Evolutionary conservation across 768 basidiomycete species (phyloP).

Genomic region (Sarcodon aspratus): DNA sequence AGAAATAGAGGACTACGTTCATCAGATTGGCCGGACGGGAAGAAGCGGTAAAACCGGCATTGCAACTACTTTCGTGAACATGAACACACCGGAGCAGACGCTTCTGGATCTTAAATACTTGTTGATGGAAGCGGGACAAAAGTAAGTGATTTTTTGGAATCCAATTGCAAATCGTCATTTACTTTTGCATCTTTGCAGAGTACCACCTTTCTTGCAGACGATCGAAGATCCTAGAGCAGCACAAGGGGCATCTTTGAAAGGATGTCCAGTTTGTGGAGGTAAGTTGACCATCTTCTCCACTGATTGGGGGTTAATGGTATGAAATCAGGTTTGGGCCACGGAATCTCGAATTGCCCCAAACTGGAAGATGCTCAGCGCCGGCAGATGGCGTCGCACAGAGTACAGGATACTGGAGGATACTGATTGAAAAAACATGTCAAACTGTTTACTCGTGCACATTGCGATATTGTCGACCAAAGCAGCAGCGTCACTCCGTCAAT

Average conservation of each 20-base stretch:
- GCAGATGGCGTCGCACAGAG: constrained; percentile 80
- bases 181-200: constrained; percentile 34
- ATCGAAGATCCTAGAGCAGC: constrained; percentile 85
- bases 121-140: constrained; percentile 94
- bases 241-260: constrained; percentile 68
- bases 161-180: not conserved
- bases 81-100: constrained; percentile 95
- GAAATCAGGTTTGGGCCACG: constrained; percentile 75
- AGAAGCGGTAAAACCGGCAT: constrained; percentile 98
- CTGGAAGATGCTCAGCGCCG: constrained; percentile 87
- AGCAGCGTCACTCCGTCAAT: too few relatives aligned
- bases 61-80: constrained; percentile 97
- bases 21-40: constrained; percentile 97
- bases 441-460: too few relatives aligned
- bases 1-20: constrained; percentile 99
- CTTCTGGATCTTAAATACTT: constrained; percentile 94
- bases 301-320: not conserved
- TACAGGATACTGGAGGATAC: constrained; percentile 50
- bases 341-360: constrained; percentile 92
- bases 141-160: constrained; percentile 37
- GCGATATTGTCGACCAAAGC: too few relatives aligned
- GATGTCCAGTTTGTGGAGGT: constrained; percentile 97
- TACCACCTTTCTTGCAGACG: constrained; percentile 83
- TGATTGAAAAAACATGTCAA: not conserved
- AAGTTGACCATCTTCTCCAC: constrained; percentile 8